A percentile compares a stretch with the other conserved stretches of the same genome.
Conservation (phyloP, 78 protist species). For the Dictyostelium firmibasis region DNA sequence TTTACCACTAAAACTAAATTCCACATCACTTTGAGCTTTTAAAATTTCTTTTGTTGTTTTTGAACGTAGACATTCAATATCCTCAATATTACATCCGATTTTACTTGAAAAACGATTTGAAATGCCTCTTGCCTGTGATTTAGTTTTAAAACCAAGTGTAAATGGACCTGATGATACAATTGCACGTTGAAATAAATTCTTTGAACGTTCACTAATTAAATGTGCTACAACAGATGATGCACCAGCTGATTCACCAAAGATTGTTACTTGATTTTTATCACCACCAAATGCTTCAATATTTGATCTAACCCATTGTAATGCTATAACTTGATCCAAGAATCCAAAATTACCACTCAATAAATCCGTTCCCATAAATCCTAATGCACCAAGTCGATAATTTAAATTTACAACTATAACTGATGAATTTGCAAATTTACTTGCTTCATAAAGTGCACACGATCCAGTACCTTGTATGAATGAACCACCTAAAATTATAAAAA, state of each 20-base stretch:
- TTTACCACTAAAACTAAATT: not conserved
- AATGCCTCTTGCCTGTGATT: not conserved
- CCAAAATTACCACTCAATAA: conserved; percentile 83
- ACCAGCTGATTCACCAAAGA: conserved; percentile 31
- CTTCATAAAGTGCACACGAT: not conserved
- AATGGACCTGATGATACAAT: not conserved
- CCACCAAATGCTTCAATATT: conserved; percentile 88
- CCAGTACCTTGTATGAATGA: conserved; percentile 22
- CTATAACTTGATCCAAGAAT: conserved; percentile 82
- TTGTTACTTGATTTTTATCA: conserved; percentile 40
- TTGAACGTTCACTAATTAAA: conserved; percentile 32
- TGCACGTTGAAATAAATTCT: conserved; percentile 65
- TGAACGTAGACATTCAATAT: conserved; percentile 3
- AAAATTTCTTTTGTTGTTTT: not conserved
- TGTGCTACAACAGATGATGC: conserved; percentile 44
- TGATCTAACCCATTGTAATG: conserved; percentile 82
- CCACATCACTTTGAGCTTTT: not conserved
- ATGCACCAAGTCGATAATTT: conserved; percentile 33
- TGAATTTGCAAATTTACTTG: not conserved
- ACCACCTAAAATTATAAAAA: not conserved
- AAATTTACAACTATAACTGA: conserved; percentile 65
- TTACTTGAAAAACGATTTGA: conserved; percentile 7
- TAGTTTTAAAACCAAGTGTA: not conserved
- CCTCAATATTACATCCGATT: conserved; percentile 5
- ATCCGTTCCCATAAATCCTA: conserved; percentile 25